These are phyloP conservation scores for Alternaria gaisen DNA, from an alignment of 2,329 filamentous ascomycete species.

Conservation along the genomic window DNA sequence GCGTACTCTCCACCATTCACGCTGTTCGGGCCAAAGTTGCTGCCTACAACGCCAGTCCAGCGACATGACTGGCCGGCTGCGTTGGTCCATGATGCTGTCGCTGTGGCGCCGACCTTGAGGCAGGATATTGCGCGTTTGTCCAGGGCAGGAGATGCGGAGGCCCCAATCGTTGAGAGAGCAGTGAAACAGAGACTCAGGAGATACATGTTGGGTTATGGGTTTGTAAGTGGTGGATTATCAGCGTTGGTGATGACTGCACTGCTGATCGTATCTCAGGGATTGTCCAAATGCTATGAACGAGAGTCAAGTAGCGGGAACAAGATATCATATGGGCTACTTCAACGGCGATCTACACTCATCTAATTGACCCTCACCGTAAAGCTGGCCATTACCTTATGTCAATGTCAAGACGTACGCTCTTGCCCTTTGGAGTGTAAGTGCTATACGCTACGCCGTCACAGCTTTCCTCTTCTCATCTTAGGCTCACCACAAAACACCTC, in stretches of 20 bases:
- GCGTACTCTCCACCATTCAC: constrained; percentile 59
- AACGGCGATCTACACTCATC: neutral
- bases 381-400: neutral
- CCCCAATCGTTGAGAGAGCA: neutral
- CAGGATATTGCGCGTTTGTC: constrained; percentile 49
- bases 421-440: neutral
- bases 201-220: neutral
- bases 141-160: constrained; percentile 9
- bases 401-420: neutral
- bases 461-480: neutral
- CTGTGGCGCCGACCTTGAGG: constrained; percentile 51
- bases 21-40: constrained; percentile 58
- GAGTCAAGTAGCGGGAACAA: neutral
- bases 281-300: neutral
- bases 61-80: constrained; percentile 54
- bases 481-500: neutral
- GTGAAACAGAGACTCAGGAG: neutral
- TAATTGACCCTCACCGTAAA: neutral
- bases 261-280: neutral
- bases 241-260: neutral
- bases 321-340: neutral
- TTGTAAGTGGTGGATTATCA: neutral
- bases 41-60: constrained; percentile 58
- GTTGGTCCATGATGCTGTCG: constrained; percentile 60
- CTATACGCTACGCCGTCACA: neutral